Percentiles rank a stretch among this genome's conserved stretches.
Conservation (phyloP, 345 rosid species). For the Rubroshorea leprosula region DNA sequence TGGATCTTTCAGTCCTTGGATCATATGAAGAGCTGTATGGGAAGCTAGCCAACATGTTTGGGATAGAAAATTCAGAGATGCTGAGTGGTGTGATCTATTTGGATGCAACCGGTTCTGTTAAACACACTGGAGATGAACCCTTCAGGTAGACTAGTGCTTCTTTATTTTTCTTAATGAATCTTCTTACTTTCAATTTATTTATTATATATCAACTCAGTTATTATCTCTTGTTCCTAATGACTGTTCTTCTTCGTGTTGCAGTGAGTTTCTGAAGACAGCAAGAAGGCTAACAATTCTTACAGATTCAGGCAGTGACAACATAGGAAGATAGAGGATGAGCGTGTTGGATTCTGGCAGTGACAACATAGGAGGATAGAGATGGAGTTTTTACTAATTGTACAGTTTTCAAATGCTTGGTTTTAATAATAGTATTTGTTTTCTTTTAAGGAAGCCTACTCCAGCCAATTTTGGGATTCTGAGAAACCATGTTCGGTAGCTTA, state of each 20-base stretch:
- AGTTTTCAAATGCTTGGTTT: slow-evolving; percentile 18
- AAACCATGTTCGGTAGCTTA: slow-evolving; percentile 12
- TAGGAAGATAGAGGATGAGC: slow-evolving; percentile 34
- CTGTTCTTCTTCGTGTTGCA: slow-evolving; percentile 26
- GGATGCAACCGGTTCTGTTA: slow-evolving; percentile 55
- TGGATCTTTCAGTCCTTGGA: slow-evolving; percentile 62
- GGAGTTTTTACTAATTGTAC: slow-evolving; percentile 26
- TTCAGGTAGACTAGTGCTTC: slow-evolving; percentile 42
- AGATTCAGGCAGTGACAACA: slow-evolving; percentile 56
- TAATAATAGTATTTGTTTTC: slow-evolving; percentile 10
- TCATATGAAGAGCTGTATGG: slow-evolving; percentile 72
- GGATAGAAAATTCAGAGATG: slow-evolving; percentile 60
- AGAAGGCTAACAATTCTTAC: slow-evolving; percentile 72
- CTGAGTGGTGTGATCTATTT: slow-evolving; percentile 60
- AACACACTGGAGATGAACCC: slow-evolving; percentile 76
- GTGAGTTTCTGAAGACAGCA: slow-evolving; percentile 80
- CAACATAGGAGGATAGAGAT: background rate
- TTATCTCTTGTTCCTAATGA: slow-evolving; percentile 4
- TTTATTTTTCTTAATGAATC: background rate
- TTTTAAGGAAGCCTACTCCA: slow-evolving; percentile 17
- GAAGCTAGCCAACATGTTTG: slow-evolving; percentile 71
- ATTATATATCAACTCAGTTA: background rate
- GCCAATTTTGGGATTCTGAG: slow-evolving; percentile 20
- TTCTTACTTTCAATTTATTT: background rate
- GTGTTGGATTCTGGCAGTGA: too few relatives aligned